phyloP scores from a whole-genome alignment of 805 yeast species.

The Kuraishia borneana region DNA sequence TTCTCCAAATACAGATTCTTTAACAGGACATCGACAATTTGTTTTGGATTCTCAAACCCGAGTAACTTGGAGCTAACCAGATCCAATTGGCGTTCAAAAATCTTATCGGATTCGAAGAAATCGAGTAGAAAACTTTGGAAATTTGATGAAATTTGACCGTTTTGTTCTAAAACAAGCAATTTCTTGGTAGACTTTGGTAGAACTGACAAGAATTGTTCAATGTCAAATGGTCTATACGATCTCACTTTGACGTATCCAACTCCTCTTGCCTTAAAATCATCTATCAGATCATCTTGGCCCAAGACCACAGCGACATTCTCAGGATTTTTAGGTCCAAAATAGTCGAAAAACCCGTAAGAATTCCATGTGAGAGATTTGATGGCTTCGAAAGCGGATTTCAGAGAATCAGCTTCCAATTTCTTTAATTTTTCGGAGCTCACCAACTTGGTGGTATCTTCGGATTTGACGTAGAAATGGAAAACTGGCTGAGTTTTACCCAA shows the following conservation, averaged over 20 bases:
- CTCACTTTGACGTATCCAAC: conserved; percentile 46
- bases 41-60: conserved; percentile 25
- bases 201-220: conserved; percentile 32
- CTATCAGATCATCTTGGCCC: conserved; percentile 41
- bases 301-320: conserved; percentile 47
- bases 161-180: conserved; percentile 60
- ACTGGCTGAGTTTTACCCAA: conserved; percentile 49
- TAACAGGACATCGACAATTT: conserved; percentile 34
- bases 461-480: conserved; percentile 48
- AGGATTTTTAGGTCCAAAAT: conserved; percentile 27
- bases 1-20: conserved; percentile 36
- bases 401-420: conserved; percentile 6
- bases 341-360: conserved; percentile 28
- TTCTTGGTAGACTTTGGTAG: conserved; percentile 45
- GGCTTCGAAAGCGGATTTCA: conserved; percentile 19
- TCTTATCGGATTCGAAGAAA: conserved; percentile 55
- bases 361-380: conserved; percentile 15
- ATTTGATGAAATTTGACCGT: conserved; percentile 22
- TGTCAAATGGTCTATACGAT: conserved; percentile 64
- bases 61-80: conserved; percentile 50
- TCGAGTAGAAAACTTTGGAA: conserved; percentile 50
- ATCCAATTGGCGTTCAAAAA: conserved; percentile 31
- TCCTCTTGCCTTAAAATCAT: conserved; percentile 18
- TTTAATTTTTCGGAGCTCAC: conserved; percentile 4
- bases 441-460: conserved; percentile 5